Evolutionary conservation across 495 filamentous ascomycete genomes (phyloP).

Genomic region (Jackrogersella minutella): DNA sequence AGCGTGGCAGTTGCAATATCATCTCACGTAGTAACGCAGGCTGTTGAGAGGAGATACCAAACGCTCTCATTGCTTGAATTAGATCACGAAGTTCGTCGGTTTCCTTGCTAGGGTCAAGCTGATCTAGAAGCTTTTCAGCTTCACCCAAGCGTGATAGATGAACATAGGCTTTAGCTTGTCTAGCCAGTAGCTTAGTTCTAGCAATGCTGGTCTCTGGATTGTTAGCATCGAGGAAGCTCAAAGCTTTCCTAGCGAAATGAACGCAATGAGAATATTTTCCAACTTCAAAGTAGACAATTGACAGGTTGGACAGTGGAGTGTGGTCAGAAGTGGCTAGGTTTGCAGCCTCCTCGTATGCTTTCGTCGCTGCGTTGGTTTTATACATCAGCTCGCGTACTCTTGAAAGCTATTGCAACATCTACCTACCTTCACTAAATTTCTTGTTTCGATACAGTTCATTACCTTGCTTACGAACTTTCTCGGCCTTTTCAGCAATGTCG

Average conservation of each 20-base stretch:
- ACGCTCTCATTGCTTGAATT: neutral
- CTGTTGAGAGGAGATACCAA: neutral
- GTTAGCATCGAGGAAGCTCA: constrained; percentile 26
- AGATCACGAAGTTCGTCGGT: neutral
- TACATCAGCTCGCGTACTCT: neutral
- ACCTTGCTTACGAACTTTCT: constrained; percentile 8
- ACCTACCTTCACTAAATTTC: constrained; percentile 5
- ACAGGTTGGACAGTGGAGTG: constrained; percentile 47
- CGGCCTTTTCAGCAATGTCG: neutral
- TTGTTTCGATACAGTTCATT: constrained; percentile 11
- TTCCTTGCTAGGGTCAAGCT: constrained; percentile 12
- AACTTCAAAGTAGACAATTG: constrained; percentile 45
- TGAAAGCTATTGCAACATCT: neutral
- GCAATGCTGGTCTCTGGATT: constrained; percentile 1
- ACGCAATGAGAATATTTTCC: constrained; percentile 44
- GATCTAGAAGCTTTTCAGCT: constrained; percentile 27
- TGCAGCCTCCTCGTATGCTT: constrained; percentile 42
- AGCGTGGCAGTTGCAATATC: constrained; percentile 39
- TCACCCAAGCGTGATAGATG: constrained; percentile 35
- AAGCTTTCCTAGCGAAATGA: constrained; percentile 33
- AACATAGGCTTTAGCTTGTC: constrained; percentile 42
- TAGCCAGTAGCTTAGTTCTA: constrained; percentile 38
- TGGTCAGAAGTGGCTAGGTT: constrained; percentile 37
- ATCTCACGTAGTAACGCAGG: constrained; percentile 7
- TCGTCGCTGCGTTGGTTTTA: constrained; percentile 27